These are phyloP conservation scores for Penicillium sp. DNA, from an alignment of 2,329 filamentous ascomycete species.

Conservation along the genomic window DNA sequence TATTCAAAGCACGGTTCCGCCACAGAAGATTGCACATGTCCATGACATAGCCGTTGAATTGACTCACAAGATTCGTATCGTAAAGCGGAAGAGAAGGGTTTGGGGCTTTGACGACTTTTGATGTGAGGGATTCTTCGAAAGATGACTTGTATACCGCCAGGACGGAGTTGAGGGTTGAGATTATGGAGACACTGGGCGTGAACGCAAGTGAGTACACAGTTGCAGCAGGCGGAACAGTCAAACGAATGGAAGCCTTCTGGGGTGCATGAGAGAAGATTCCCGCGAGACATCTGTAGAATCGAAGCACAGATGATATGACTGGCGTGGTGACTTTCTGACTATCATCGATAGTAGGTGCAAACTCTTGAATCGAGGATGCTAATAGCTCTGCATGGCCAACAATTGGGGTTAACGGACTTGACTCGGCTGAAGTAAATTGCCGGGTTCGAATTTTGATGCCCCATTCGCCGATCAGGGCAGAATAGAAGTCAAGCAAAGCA, in stretches of 20 bases:
- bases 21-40: constrained; percentile 82
- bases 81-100: constrained; percentile 45
- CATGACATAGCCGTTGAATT: constrained; percentile 82
- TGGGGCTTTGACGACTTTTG: constrained; percentile 33
- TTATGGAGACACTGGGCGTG: constrained; percentile 58
- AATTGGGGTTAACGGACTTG: constrained; percentile 41
- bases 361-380: constrained; percentile 59
- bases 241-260: constrained; percentile 57
- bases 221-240: constrained; percentile 65
- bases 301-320: constrained; percentile 55
- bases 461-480: constrained; percentile 60
- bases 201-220: constrained; percentile 72
- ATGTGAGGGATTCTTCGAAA: constrained; percentile 62
- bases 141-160: constrained; percentile 70
- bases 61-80: constrained; percentile 59
- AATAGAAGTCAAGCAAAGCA: constrained; percentile 65
- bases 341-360: constrained; percentile 38
- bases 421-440: constrained; percentile 28
- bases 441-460: constrained; percentile 34
- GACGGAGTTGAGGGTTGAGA: constrained; percentile 67
- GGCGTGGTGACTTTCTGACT: constrained; percentile 21
- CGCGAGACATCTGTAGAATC: constrained; percentile 67
- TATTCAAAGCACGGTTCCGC: constrained; percentile 69
- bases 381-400: constrained; percentile 54
- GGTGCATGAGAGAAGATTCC: constrained; percentile 54